These are phyloP conservation scores for Monosporascus sp. DNA, from an alignment of 2,329 filamentous ascomycete species.

Conservation along the genomic window DNA sequence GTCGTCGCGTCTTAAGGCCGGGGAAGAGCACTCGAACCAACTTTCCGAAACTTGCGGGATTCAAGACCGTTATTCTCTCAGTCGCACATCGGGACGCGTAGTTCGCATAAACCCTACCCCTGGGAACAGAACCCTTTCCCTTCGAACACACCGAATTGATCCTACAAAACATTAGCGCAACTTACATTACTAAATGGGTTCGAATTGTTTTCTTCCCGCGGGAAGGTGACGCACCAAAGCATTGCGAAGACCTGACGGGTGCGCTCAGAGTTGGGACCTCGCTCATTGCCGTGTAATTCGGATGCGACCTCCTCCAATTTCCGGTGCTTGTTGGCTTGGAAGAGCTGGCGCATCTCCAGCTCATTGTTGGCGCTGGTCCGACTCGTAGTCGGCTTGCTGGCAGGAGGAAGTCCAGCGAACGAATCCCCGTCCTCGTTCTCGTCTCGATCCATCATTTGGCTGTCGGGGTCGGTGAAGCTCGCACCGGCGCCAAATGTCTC, in stretches of 20 bases:
- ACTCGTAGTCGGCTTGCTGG: conserved; percentile 50
- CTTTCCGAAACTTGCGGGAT: conserved; percentile 96
- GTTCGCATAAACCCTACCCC: conserved; percentile 89
- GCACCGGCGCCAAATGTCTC: conserved; percentile 47
- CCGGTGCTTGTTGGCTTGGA: conserved; percentile 62
- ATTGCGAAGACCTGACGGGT: conserved; percentile 84
- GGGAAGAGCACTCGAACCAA: conserved; percentile 94
- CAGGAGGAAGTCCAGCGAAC: conserved; percentile 36
- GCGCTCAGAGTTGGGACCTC: conserved; percentile 75
- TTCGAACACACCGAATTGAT: conserved; percentile 67
- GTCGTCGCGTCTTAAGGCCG: conserved; percentile 82
- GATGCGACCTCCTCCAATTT: conserved; percentile 65
- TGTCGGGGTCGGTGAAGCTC: conserved; percentile 53
- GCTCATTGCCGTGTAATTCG: conserved; percentile 72
- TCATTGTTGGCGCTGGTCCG: conserved; percentile 75
- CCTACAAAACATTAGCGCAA: conserved; percentile 41
- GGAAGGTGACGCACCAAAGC: conserved; percentile 62
- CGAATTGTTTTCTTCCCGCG: too few species aligned
- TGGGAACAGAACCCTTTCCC: conserved; percentile 79
- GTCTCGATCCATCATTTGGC: conserved; percentile 56
- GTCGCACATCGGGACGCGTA: conserved; percentile 91
- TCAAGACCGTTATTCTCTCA: conserved; percentile 89
- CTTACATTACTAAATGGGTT: neutral
- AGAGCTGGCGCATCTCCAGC: conserved; percentile 71
- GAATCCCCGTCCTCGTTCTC: conserved; percentile 54